phyloP scores from a whole-genome alignment of 2,329 filamentous ascomycete genomes.

The Aspergillus pseudoviridinutans region DNA sequence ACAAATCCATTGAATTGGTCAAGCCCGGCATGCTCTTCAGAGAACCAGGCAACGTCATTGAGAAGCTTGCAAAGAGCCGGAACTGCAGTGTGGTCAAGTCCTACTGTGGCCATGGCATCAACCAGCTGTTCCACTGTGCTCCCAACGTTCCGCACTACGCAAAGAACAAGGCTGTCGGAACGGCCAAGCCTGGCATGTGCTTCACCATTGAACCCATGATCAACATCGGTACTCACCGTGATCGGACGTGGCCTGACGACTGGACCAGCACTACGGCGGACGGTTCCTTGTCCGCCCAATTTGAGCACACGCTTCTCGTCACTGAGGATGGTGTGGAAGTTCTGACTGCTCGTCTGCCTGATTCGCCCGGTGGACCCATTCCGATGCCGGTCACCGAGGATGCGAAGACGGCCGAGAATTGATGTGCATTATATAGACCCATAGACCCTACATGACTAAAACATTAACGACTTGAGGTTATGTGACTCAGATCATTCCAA shows the following conservation, averaged over 20 bases:
- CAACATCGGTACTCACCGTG: slow-evolving; percentile 80
- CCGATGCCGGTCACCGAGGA: slow-evolving; percentile 46
- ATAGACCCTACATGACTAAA: not conserved
- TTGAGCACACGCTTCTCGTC: slow-evolving; percentile 83
- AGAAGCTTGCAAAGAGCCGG: slow-evolving; percentile 84
- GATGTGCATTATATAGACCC: not conserved
- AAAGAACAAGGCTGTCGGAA: slow-evolving; percentile 95
- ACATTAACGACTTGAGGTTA: not conserved
- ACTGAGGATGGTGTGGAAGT: slow-evolving; percentile 80
- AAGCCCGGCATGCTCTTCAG: slow-evolving; percentile 91
- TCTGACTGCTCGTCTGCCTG: slow-evolving; percentile 66
- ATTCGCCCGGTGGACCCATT: slow-evolving; percentile 72
- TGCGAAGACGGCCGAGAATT: not conserved
- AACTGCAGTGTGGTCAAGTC: slow-evolving; percentile 90
- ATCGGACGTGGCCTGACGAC: slow-evolving; percentile 97
- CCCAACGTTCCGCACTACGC: slow-evolving; percentile 96
- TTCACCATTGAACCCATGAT: slow-evolving; percentile 99
- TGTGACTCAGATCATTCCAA: too few species aligned
- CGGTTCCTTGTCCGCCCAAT: slow-evolving; percentile 86
- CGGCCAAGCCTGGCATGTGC: slow-evolving; percentile 93
- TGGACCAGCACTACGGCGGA: slow-evolving; percentile 96
- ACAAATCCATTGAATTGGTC: slow-evolving; percentile 85
- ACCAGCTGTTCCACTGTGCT: slow-evolving; percentile 86
- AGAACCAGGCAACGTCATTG: slow-evolving; percentile 90
- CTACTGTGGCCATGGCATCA: slow-evolving; percentile 95